Conservation (phyloP, 257 asterid species). For the Gynochthodes officinalis region DNA sequence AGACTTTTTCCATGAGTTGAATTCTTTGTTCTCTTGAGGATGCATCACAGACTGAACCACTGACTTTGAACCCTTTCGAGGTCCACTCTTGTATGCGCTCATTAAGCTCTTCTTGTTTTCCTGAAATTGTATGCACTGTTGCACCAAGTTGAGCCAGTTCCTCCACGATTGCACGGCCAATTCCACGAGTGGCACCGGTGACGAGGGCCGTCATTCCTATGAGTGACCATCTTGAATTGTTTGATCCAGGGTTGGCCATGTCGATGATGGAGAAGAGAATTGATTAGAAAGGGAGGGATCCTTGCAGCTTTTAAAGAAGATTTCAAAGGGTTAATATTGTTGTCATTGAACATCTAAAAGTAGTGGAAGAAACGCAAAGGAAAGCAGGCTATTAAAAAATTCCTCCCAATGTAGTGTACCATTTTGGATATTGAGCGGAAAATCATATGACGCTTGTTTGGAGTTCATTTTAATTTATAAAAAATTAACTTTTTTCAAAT, state of each 20-base stretch:
- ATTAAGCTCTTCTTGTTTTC: not conserved
- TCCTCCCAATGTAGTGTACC: too few relatives aligned
- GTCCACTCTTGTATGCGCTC: not conserved
- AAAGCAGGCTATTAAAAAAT: too few relatives aligned
- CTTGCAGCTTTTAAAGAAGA: too few relatives aligned
- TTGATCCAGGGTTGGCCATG: not conserved
- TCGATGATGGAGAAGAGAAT: too few relatives aligned
- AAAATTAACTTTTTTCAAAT: too few relatives aligned
- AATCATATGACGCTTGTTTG: too few relatives aligned
- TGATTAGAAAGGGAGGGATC: too few relatives aligned
- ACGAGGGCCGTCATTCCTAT: not conserved
- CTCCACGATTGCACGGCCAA: not conserved
- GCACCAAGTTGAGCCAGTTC: not conserved
- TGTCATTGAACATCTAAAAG: too few relatives aligned
- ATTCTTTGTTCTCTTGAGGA: not conserved
- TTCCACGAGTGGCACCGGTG: not conserved
- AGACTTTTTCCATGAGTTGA: slow-evolving; percentile 1
- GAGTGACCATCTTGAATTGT: not conserved
- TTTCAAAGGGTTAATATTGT: too few relatives aligned
- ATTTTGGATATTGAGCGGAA: too few relatives aligned
- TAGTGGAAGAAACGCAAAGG: too few relatives aligned
- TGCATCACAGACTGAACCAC: slow-evolving; percentile 1
- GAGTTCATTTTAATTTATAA: too few relatives aligned
- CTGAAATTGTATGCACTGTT: not conserved
- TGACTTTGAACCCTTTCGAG: slow-evolving; percentile 4